Evolutionary conservation across 2,329 filamentous ascomycete genomes (phyloP).

Genomic region (Botrytis fabae): DNA sequence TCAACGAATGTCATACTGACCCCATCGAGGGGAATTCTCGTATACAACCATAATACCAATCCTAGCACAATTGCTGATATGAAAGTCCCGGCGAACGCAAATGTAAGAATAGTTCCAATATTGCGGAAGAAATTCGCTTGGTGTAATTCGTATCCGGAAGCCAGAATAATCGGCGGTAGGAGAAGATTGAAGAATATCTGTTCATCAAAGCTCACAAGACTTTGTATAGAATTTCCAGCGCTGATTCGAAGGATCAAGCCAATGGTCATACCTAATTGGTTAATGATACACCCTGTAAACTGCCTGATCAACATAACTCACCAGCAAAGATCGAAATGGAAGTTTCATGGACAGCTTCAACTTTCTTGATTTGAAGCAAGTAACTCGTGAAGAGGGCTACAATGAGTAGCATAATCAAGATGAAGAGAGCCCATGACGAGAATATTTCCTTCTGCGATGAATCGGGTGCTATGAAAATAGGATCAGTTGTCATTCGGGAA

Average conservation of each 20-base stretch:
- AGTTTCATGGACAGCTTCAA: constrained; percentile 96
- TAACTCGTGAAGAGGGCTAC: constrained; percentile 96
- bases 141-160: constrained; percentile 94
- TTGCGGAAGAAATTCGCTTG: constrained; percentile 99
- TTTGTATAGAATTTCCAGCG: constrained; percentile 79
- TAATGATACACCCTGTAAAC: neutral
- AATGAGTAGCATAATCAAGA: constrained; percentile 91
- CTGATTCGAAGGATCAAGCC: constrained; percentile 83
- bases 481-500: constrained; percentile 34
- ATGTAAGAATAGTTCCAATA: constrained; percentile 94
- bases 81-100: constrained; percentile 96
- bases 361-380: constrained; percentile 92
- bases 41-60: constrained; percentile 84
- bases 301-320: constrained; percentile 40
- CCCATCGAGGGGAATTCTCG: constrained; percentile 80
- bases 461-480: constrained; percentile 59
- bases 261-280: constrained; percentile 79
- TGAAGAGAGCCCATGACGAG: constrained; percentile 96
- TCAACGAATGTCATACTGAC: constrained; percentile 89
- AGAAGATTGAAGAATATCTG: constrained; percentile 99
- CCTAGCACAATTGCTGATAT: constrained; percentile 95
- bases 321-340: constrained; percentile 97
- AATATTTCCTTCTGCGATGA: constrained; percentile 90
- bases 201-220: constrained; percentile 94
- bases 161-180: constrained; percentile 96